Conservation (phyloP, 108 stramenopile genomes). For the Conticribra weissflogii region DNA sequence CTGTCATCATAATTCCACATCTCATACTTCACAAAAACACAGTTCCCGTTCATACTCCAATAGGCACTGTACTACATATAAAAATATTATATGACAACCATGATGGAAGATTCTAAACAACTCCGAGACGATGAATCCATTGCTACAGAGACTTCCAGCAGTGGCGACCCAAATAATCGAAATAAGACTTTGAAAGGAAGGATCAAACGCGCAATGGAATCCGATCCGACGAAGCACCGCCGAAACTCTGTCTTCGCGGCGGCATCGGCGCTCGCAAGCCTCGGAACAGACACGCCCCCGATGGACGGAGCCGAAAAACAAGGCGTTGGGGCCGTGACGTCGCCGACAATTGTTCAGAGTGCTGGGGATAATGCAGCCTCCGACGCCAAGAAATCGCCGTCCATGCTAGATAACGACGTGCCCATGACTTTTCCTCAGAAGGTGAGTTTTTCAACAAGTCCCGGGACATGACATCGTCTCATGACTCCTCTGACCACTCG, state of each 20-base stretch:
- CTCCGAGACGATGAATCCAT: not conserved
- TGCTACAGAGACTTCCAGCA: not conserved
- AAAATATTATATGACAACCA: no score
- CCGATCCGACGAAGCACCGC: not conserved
- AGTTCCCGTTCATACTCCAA: no score
- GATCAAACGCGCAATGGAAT: conserved; percentile 19
- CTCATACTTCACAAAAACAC: no score
- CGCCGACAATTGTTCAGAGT: not conserved
- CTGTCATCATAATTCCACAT: no score
- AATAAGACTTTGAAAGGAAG: conserved; percentile 13
- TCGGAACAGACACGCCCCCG: conserved; percentile 5
- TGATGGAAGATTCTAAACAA: not conserved
- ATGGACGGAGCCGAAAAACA: not conserved
- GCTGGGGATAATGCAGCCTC: not conserved
- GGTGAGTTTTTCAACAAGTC: conserved; percentile 4
- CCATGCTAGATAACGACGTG: conserved; percentile 3
- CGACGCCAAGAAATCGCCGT: not conserved
- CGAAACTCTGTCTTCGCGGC: conserved; percentile 32
- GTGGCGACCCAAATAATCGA: not conserved
- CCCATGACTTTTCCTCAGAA: conserved; percentile 32
- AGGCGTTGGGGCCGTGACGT: not conserved
- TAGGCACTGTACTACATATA: no score
- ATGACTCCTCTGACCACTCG: no score
- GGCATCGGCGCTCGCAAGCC: conserved; percentile 39
- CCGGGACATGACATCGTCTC: no score